These are phyloP conservation scores for Fusarium compactum DNA, from an alignment of 2,329 filamentous ascomycete genomes.

Conservation along the genomic window DNA sequence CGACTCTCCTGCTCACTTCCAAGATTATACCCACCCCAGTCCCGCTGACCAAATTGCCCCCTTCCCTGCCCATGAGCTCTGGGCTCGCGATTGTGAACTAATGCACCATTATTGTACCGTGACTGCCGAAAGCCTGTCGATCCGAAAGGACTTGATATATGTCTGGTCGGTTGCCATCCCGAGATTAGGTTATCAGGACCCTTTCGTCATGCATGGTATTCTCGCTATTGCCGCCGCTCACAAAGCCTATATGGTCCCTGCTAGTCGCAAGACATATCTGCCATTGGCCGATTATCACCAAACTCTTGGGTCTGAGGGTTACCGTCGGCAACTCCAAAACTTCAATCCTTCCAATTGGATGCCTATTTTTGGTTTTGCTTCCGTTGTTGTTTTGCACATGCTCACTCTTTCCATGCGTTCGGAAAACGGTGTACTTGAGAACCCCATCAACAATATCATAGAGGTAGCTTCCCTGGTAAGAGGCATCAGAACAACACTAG, in stretches of 20 bases:
- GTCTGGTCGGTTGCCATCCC: conserved; percentile 48
- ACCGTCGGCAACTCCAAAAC: conserved; percentile 40
- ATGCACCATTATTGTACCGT: conserved; percentile 50
- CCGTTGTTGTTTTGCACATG: conserved; percentile 52
- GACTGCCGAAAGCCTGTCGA: conserved; percentile 42
- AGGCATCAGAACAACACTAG: conserved; percentile 39
- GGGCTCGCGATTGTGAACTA: conserved; percentile 45
- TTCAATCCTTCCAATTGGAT: conserved; percentile 38
- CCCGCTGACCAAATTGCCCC: conserved; percentile 41
- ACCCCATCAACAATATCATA: conserved; percentile 39
- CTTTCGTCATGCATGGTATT: conserved; percentile 50
- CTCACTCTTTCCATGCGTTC: conserved; percentile 40
- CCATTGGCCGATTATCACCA: conserved; percentile 48
- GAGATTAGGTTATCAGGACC: conserved; percentile 44
- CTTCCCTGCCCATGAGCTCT: conserved; percentile 41
- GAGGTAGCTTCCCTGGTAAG: conserved; percentile 40
- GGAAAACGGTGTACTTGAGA: conserved; percentile 26
- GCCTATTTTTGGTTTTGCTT: conserved; percentile 58
- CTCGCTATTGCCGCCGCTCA: conserved; percentile 48
- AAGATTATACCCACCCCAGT: conserved; percentile 18
- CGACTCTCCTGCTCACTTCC: conserved; percentile 17
- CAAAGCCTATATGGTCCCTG: conserved; percentile 49
- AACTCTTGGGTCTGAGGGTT: conserved; percentile 48
- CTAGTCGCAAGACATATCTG: conserved; percentile 43
- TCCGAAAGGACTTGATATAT: conserved; percentile 41